phyloP scores from a whole-genome alignment of 805 yeast genomes.

The Candida maesae region DNA sequence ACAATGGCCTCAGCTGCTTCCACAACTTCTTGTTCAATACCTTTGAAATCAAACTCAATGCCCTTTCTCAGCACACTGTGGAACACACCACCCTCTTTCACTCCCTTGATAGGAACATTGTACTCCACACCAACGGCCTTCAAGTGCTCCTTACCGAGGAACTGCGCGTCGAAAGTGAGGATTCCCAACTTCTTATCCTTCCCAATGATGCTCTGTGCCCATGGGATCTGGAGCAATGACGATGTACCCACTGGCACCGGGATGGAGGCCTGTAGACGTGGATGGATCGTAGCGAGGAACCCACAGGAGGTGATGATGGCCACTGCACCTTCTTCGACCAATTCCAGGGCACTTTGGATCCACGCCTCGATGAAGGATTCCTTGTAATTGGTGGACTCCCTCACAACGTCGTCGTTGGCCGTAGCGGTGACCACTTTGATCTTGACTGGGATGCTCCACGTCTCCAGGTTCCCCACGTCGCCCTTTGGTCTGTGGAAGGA shows the following conservation, averaged over 20 bases:
- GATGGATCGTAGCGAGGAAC: slow-evolving; percentile 31
- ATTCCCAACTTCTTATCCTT: slow-evolving; percentile 28
- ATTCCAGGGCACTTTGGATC: slow-evolving; percentile 26
- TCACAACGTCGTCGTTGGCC: slow-evolving; percentile 11
- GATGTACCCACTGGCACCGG: slow-evolving; percentile 33
- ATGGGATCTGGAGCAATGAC: slow-evolving; percentile 31
- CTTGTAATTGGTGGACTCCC: slow-evolving; percentile 17
- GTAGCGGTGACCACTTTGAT: slow-evolving; percentile 14
- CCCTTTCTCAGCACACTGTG: slow-evolving; percentile 29
- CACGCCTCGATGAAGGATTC: slow-evolving; percentile 27
- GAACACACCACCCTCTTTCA: slow-evolving; percentile 23
- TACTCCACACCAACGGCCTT: slow-evolving; percentile 30
- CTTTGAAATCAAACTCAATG: slow-evolving; percentile 23
- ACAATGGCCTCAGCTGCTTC: slow-evolving; percentile 24
- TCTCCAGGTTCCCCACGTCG: slow-evolving; percentile 14
- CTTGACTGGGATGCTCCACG: slow-evolving; percentile 19
- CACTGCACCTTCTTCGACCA: slow-evolving; percentile 31
- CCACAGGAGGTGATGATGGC: slow-evolving; percentile 36
- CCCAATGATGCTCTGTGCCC: slow-evolving; percentile 23
- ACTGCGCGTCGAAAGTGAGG: slow-evolving; percentile 30
- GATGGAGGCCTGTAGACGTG: slow-evolving; percentile 24
- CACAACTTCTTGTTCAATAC: slow-evolving; percentile 27
- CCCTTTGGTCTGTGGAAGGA: slow-evolving; percentile 19
- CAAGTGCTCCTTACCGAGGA: slow-evolving; percentile 28
- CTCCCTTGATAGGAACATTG: slow-evolving; percentile 25